Evolutionary conservation across 2,329 filamentous ascomycete species (phyloP).

Genomic region (Colletotrichum simmondsii): DNA sequence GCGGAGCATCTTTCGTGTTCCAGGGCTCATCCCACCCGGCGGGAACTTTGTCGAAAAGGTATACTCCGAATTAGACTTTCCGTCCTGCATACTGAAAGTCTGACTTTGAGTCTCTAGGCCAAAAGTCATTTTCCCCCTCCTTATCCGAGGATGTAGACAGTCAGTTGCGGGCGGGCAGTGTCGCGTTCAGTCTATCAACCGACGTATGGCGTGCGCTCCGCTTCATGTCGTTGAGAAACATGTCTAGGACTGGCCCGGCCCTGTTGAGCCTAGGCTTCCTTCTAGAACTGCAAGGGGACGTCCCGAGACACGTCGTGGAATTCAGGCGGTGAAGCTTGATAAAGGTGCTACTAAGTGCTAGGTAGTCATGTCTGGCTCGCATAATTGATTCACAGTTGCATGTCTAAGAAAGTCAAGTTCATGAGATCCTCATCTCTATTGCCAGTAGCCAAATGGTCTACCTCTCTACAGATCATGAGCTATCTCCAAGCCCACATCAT

Average conservation of each 20-base stretch:
- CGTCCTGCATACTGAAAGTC: neutral
- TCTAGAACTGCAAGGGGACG: neutral
- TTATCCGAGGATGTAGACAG: neutral
- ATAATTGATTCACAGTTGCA: neutral
- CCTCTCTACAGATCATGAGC: conserved; percentile 5
- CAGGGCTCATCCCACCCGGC: too few species aligned
- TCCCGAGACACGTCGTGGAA: neutral
- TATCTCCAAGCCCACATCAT: neutral
- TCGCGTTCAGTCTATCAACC: neutral
- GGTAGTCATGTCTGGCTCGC: neutral
- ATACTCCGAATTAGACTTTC: neutral
- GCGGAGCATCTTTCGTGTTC: too few species aligned
- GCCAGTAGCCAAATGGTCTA: conserved; percentile 18
- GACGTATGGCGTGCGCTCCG: neutral
- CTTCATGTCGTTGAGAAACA: conserved; percentile 16
- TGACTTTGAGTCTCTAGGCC: neutral
- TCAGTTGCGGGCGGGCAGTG: too few species aligned
- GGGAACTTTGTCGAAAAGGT: neutral
- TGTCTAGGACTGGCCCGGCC: neutral
- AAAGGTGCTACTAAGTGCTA: too few species aligned
- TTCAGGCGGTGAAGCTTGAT: neutral
- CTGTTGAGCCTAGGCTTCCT: neutral
- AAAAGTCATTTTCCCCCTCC: neutral
- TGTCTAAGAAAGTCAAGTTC: neutral
- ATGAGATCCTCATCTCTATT: conserved; percentile 29